Base-by-base conservation (phyloP, 2,329 filamentous ascomycete genomes). In the Xylariales sp. region DNA sequence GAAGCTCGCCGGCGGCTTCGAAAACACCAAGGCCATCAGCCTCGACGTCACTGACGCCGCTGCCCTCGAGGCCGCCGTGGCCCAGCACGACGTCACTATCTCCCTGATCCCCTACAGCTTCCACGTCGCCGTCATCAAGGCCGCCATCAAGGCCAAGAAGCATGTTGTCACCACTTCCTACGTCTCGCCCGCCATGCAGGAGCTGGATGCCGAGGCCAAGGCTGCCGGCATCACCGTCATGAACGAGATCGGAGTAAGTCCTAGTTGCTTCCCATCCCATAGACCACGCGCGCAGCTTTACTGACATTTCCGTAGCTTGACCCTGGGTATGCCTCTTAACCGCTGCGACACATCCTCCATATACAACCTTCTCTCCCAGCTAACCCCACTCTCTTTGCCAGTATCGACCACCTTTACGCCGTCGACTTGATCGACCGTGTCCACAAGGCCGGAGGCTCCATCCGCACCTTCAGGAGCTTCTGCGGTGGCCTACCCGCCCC, bases 221-320 rank as follows among this genome's bases (percentile, higher is more conserved):
- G 85, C 84, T 46, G 91, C 90, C 18, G 90, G 89, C 45, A 96
- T 96, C 61, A 95, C 88, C n/a, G 89, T 96, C 60, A 89, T 96
- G 85, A 96, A 96, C 68, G 91, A 97, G 76, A 94, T 95, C 56
- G 88, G 88, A 15, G 29, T 18, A 29, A 28, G 7, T 28, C 3
- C 15, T 29, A n/a, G 11, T 24, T 19, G 16, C 15, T 18, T 34
- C 12, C 31, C n/a, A 10, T 30, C 29, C 12, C n/a, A n/a, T n/a
- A n/a, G n/a, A n/a, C n/a, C n/a, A n/a, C n/a, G n/a, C n/a, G n/a
- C n/a, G n/a, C n/a, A n/a, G n/a, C n/a, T n/a, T n/a, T n/a, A n/a
- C n/a, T n/a, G n/a, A n/a, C n/a, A n/a, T n/a, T n/a, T n/a, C n/a
- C n/a, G n/a, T n/a, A n/a, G n/a, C n/a, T n/a, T n/a, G n/a, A n/a